Percentiles rank a stretch among this genome's conserved stretches.
These are phyloP conservation scores for Creolimax fragrantissima DNA, from an alignment of 78 protist genomes.

Conservation along the genomic window DNA sequence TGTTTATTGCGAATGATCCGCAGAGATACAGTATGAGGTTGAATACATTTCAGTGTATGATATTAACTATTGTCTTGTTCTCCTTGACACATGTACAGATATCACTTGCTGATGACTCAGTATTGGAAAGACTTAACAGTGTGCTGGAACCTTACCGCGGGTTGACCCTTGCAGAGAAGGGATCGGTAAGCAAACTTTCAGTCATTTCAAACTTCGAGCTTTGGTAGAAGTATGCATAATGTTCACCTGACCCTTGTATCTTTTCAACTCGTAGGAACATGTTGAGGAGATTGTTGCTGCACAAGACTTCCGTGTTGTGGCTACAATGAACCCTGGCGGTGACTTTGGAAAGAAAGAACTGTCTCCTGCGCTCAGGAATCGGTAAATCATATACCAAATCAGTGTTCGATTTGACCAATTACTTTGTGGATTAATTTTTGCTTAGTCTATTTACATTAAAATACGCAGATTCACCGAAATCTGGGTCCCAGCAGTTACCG, in stretches of 20 bases:
- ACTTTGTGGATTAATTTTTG: not conserved
- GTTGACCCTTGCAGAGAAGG: conserved; percentile 83
- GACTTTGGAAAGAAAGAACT: conserved; percentile 99
- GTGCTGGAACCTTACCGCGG: conserved; percentile 91
- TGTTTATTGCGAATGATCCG: too few species aligned
- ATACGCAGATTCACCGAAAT: conserved; percentile 66
- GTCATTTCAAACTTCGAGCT: too few species aligned
- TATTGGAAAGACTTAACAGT: conserved; percentile 96
- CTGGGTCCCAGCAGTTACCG: conserved; percentile 78
- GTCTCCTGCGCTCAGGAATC: conserved; percentile 96
- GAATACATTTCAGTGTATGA: too few species aligned
- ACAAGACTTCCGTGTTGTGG: conserved; percentile 78
- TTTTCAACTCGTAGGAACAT: too few species aligned
- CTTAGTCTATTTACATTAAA: not conserved
- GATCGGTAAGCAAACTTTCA: not conserved
- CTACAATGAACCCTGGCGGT: conserved; percentile 99
- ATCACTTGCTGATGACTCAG: conserved; percentile 98
- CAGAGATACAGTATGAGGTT: too few species aligned
- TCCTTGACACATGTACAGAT: conserved; percentile 34
- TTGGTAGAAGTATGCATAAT: too few species aligned
- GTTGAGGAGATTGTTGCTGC: conserved; percentile 33
- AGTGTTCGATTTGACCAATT: conserved; percentile 17
- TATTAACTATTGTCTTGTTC: too few species aligned
- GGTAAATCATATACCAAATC: conserved; percentile 35
- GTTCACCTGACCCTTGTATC: too few species aligned